Evolutionary conservation across 2,329 filamentous ascomycete species (phyloP), one percentile per base, ranked within the genome.

Genomic region (Sphaerostilbella broomeana): DNA sequence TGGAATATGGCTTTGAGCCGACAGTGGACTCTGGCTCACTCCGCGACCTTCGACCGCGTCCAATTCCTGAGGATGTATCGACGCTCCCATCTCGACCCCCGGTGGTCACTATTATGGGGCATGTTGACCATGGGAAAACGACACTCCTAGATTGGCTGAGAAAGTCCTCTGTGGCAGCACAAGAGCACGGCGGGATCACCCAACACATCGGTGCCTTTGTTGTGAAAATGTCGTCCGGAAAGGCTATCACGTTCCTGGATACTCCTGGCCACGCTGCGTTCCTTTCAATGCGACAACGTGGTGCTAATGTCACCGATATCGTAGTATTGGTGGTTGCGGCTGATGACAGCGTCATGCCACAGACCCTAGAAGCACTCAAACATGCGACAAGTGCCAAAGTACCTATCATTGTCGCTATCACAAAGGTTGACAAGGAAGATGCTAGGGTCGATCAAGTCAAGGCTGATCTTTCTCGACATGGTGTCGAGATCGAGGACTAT

Each of bases 141-240:
- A 98, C 94, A 0, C 80, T 98, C 28, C 71, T 98, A 8, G 92
- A 98, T 58, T 97, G 82, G 65, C 70, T 98, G 30, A 84, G 92
- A 25, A 94, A 95, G 52, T 92, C 89, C 2, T 95, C 88, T 6
- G 79, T 98, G 29, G 94, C 83, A 28, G 87, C 87, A 5, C 79
- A 84, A 38, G 92, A 98, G 59, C 89, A 95, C 57, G 92, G 92
- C 47, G 92, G 92, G 24, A 98, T 98, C 57, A 98, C 92, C 0
- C 92, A 98, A 60, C 92, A 98, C 56, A 98, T 98, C 49, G 94
- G 92, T 61, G 92, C 92, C 12, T 98, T 98, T 66, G 88, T 88
- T 6, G 92, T 98, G 2, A 77, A 77, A 13, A 80, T 98, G 71
- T 81, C 86, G 4, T 81, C 79, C 5, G 89, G 89, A 29, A 94